phyloP scores from a whole-genome alignment of 163 green algal genomes.

The Chlamydomonas reinhardtii region DNA sequence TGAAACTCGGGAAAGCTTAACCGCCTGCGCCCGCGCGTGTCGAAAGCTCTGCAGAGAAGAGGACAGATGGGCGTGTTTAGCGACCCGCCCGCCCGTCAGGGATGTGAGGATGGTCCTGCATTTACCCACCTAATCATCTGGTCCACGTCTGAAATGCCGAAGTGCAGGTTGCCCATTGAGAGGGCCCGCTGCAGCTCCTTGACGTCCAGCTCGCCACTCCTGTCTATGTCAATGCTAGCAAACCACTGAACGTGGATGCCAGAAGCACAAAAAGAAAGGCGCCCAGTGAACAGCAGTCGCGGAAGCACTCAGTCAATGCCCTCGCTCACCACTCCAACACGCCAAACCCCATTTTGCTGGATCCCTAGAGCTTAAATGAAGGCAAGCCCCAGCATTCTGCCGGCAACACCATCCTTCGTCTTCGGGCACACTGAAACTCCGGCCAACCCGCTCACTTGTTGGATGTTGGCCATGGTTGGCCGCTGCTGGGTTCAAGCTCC shows the following conservation, averaged over 20 bases:
- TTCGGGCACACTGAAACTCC: too few relatives aligned
- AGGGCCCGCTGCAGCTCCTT: slow-evolving; percentile 81
- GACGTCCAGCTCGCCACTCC: slow-evolving; percentile 68
- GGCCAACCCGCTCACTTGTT: slow-evolving; percentile 1
- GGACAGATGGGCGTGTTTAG: not conserved
- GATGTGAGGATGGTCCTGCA: too few relatives aligned
- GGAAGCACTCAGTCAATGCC: too few relatives aligned
- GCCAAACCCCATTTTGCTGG: not conserved
- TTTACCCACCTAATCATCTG: slow-evolving; percentile 40
- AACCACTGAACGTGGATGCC: slow-evolving; percentile 68
- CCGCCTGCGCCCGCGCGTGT: slow-evolving; percentile 34
- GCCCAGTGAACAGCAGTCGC: too few relatives aligned
- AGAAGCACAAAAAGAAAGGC: too few relatives aligned
- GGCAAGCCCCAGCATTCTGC: too few relatives aligned
- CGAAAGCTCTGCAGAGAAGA: slow-evolving; percentile 25
- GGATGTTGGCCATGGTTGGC: slow-evolving; percentile 31
- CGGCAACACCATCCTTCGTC: too few relatives aligned
- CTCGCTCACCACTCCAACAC: too few relatives aligned
- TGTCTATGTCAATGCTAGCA: slow-evolving; percentile 70
- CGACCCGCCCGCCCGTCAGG: too few relatives aligned
- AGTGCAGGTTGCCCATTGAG: slow-evolving; percentile 74
- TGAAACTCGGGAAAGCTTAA: slow-evolving; percentile 48
- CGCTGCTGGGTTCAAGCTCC: too few relatives aligned
- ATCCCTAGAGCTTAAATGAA: not conserved
- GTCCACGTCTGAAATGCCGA: slow-evolving; percentile 62